phyloP scores from a whole-genome alignment of 305 asterid species.

The Fraxinus angustifolia region DNA sequence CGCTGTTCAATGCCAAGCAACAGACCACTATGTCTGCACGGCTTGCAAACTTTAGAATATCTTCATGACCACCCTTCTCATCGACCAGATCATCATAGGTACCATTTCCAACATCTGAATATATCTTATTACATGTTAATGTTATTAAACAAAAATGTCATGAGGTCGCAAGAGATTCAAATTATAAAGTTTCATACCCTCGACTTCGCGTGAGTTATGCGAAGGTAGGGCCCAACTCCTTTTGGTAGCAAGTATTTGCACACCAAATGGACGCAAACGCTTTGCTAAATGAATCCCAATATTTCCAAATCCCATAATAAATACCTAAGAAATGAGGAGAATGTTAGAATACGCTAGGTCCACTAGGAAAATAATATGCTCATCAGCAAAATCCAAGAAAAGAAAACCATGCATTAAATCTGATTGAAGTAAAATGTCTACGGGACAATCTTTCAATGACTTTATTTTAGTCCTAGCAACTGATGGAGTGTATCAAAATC shows the following conservation, averaged over 20 bases:
- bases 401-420: not conserved
- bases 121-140: conserved; percentile 21
- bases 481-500: not conserved
- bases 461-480: not conserved
- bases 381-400: not conserved
- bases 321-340: conserved; percentile 41
- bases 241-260: conserved; percentile 86
- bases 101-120: conserved; percentile 30
- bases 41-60: conserved; percentile 63
- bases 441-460: not conserved
- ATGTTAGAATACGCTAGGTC: not conserved
- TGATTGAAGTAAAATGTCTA: not conserved
- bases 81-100: conserved; percentile 53
- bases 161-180: not conserved
- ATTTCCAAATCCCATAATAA: conserved; percentile 80
- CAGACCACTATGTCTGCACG: conserved; percentile 81
- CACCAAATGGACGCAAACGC: conserved; percentile 87
- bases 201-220: conserved; percentile 34
- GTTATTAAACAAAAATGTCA: not conserved
- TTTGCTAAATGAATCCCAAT: conserved; percentile 83
- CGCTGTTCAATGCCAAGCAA: conserved; percentile 71
- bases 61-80: conserved; percentile 74
- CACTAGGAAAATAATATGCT: not conserved
- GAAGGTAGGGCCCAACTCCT: conserved; percentile 62
- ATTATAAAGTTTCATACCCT: conserved; percentile 39